Base-by-base conservation (phyloP, 768 basidiomycete species). In the Lyophyllum semitale region DNA sequence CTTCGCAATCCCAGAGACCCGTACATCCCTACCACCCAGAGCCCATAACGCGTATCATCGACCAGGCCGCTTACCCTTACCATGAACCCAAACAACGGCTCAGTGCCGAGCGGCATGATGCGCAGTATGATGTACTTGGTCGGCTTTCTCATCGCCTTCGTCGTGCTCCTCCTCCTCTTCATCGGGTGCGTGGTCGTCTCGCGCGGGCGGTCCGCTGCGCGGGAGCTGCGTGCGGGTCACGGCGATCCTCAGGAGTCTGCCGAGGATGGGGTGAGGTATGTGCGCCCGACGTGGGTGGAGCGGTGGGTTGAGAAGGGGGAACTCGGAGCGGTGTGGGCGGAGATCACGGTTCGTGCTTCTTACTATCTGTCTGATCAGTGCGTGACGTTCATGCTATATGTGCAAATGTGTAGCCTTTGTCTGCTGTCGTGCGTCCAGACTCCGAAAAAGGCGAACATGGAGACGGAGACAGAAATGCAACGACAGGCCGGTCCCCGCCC, bases 141-240 rank as follows among this genome's bases (percentile, higher is more conserved):
- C 54, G 81, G 81, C 3, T 81, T 82, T 58, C 75, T 82, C 57
- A 75, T 81, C 62, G 73, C 78, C 22, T 78, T 82, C 59, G 68
- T 78, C 54, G 70, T 74, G 1, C 71, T 82, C 42, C 64, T 84
- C 26, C 68, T 84, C 42, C 63, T 84, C 45, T 83, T 84, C 50
- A 68, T 83, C 8, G 77, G 73, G 3, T 83, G 81, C 47, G 81
- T 80, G 8, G 59, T 84, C 15, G 71, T 76, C 45, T 75, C 81
- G 17, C 72, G 83, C 55, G 67, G 79, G 42, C 66, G 81, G 47
- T 57, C 69, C 22, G 46, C 64, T 26, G 59, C 70, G 35, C 63
- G 72, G 29, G 61, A 73, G n/a, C 63, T 38, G 61, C 33, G 53
- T 57, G 8, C 48, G 60, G 8, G 40, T 32, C 1, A 40, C 51